Evolutionary conservation across 2,329 filamentous ascomycete species (phyloP), one percentile per base, ranked within the genome.

Genomic region (Aspergillus sergii): DNA sequence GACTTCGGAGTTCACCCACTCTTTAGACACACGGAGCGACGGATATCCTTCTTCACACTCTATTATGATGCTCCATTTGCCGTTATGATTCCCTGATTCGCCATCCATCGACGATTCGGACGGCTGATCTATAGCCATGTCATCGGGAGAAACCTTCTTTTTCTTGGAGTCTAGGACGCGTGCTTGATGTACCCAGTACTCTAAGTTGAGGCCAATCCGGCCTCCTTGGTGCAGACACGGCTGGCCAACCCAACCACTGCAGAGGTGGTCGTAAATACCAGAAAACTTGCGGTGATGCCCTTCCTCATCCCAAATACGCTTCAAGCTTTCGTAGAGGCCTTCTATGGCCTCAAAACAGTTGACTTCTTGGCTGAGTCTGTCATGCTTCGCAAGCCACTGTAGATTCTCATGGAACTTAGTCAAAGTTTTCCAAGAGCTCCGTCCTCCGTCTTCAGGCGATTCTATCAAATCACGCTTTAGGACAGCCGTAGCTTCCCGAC

Each of bases 291-390:
- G 66, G 11, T 67, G 71, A 45, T 75, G 75, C 55, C 68, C 72
- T 65, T 82, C 80, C 53, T 78, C 78, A 10, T 75, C 71, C 80
- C 80, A 82, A 45, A 82, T 70, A 41, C 76, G 76, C 66, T 74
- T 77, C 53, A 82, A 70, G 41, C 78, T 79, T 60, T 79, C 72
- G 60, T 79, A 77, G 6, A 82, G 72, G 19, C 76, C 78, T 58
- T 79, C 79, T n/a, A 81, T 69, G 12, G 80, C 79, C 68, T 81
- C 77, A 55, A 82, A 82, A 51, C 80, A 82, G 54, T 82, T 82
- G 12, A 80, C 75, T 48, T 81, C 77, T 57, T 78, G 73, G 60
- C 80, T 80, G 57, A 81, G 74, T 59, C 75, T 75, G 66, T 82
- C 80, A 60, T 80, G 71, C 41, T 76, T 79, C n/a, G 78, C 78